A percentile compares a stretch with the other conserved stretches of the same genome.
These are phyloP conservation scores for Metschnikowia anglica DNA, from an alignment of 805 yeast species.

Conservation along the genomic window DNA sequence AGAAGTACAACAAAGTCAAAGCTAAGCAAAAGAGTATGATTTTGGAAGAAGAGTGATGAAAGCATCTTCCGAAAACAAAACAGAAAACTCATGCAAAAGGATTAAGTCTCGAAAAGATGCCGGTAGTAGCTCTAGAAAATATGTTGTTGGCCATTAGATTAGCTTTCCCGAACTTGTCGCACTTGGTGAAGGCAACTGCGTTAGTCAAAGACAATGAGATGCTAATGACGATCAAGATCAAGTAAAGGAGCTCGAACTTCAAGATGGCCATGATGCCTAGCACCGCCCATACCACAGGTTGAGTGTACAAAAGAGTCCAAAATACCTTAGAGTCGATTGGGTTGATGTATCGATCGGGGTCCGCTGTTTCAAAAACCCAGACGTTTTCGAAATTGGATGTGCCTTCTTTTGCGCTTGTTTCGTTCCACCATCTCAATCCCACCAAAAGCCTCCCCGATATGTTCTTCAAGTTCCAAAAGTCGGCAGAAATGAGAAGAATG, in stretches of 20 bases:
- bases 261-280: conserved; percentile 76
- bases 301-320: conserved; percentile 74
- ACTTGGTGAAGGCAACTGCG: conserved; percentile 84
- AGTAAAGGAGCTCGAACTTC: conserved; percentile 69
- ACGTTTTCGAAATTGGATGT: conserved; percentile 57
- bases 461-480: conserved; percentile 92
- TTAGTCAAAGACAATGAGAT: conserved; percentile 73
- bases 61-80: not conserved
- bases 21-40: not conserved
- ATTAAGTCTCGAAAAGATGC: conserved; percentile 47
- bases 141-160: conserved; percentile 60
- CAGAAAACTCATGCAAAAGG: conserved; percentile 28
- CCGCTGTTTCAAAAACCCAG: conserved; percentile 89
- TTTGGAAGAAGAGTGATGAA: not conserved
- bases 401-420: conserved; percentile 37
- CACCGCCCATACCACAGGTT: conserved; percentile 74
- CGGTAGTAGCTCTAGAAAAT: conserved; percentile 52
- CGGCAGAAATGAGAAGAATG: conserved; percentile 76
- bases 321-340: conserved; percentile 90
- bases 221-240: conserved; percentile 65
- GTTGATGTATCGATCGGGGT: conserved; percentile 68
- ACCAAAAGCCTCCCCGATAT: conserved; percentile 87
- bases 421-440: conserved; percentile 98
- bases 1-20: not conserved
- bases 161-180: conserved; percentile 90